phyloP scores from a whole-genome alignment of 495 filamentous ascomycete genomes.

The Aeminium ludgeri region DNA sequence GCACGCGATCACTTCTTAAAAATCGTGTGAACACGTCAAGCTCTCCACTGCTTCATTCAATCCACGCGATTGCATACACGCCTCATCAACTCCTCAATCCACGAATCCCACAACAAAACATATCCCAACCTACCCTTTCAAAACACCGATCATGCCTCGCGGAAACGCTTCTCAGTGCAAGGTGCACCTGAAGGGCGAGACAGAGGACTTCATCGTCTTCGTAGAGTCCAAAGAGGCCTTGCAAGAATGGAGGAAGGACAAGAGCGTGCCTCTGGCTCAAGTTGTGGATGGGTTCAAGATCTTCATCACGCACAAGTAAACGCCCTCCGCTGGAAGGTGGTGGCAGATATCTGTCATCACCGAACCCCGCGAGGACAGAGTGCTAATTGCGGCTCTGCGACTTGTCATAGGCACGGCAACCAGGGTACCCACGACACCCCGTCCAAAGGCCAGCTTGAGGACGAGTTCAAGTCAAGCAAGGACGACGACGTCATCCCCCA shows the following conservation, averaged over 20 bases:
- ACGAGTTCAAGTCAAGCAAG: conserved; percentile 67
- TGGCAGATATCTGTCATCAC: too few species aligned
- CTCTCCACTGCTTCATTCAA: background rate
- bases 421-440: conserved; percentile 65
- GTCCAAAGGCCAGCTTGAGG: conserved; percentile 55
- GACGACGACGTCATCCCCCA: conserved; percentile 62
- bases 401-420: conserved; percentile 53
- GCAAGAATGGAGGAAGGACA: conserved; percentile 70
- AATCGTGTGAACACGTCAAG: background rate
- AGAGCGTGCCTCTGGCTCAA: conserved; percentile 57
- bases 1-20: background rate
- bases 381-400: conserved; percentile 1
- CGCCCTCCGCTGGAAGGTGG: background rate
- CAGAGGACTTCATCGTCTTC: conserved; percentile 84
- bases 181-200: conserved; percentile 76
- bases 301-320: conserved; percentile 81
- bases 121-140: background rate
- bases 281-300: conserved; percentile 84
- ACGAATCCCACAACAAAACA: too few species aligned
- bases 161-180: conserved; percentile 60
- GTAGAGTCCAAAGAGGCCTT: conserved; percentile 55
- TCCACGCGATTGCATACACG: conserved; percentile 1
- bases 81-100: too few species aligned
- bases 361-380: background rate
- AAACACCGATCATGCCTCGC: conserved; percentile 46